A percentile compares a stretch with the other conserved stretches of the same genome.
These are phyloP conservation scores for Ulmus americana DNA, from an alignment of 331 rosid species.

Conservation along the genomic window DNA sequence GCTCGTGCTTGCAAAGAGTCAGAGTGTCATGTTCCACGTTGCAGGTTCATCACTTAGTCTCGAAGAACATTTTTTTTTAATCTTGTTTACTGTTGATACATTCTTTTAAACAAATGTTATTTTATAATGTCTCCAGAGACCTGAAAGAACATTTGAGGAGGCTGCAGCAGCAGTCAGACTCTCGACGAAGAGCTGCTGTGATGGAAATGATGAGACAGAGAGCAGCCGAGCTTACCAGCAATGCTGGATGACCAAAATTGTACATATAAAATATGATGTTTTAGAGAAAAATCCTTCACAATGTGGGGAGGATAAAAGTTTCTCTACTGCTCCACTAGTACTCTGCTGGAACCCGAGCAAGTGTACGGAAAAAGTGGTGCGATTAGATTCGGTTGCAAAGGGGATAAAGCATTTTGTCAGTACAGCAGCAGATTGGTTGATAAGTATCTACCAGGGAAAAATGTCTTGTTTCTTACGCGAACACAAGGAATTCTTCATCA, in stretches of 20 bases:
- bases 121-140: constrained; percentile 49
- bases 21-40: constrained; percentile 85
- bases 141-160: constrained; percentile 81
- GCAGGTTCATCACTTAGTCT: constrained; percentile 52
- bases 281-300: constrained; percentile 21
- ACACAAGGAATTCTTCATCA: constrained; percentile 20
- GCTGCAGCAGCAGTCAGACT: constrained; percentile 91
- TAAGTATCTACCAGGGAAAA: constrained; percentile 12
- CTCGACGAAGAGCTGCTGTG: constrained; percentile 89
- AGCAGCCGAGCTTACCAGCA: constrained; percentile 86
- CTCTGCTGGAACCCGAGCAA: constrained; percentile 27
- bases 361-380: constrained; percentile 21
- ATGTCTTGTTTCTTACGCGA: constrained; percentile 15
- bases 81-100: not conserved
- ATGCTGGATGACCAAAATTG: constrained; percentile 40
- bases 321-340: constrained; percentile 27
- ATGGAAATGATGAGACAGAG: constrained; percentile 99
- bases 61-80: not conserved
- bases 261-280: constrained; percentile 29
- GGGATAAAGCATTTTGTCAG: constrained; percentile 24
- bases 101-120: not conserved
- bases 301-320: constrained; percentile 15
- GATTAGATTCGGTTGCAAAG: constrained; percentile 30
- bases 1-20: constrained; percentile 97
- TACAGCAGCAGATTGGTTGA: constrained; percentile 38